Percentiles rank a stretch among this genome's conserved stretches.
Evolutionary conservation across 1,284 basidiomycete genomes (phyloP).

Genomic region (Puccinia horiana): DNA sequence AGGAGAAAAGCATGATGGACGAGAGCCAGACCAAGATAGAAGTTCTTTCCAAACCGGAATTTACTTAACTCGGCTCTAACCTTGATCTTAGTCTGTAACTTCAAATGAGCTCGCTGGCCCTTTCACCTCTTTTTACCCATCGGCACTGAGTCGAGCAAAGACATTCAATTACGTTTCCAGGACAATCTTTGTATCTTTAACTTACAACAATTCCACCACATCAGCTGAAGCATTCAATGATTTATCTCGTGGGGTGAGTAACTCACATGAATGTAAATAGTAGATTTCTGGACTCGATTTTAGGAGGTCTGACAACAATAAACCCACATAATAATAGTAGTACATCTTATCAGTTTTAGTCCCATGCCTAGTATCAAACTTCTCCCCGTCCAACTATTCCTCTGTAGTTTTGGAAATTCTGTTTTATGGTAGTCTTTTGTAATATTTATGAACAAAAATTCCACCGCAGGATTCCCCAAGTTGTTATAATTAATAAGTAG

Average conservation of each 20-base stretch:
- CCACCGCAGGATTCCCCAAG: too few species aligned
- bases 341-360: too few species aligned
- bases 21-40: slow-evolving; percentile 12
- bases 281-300: not conserved
- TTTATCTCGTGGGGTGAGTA: not conserved
- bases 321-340: not conserved
- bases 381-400: too few species aligned
- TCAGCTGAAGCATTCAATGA: not conserved
- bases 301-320: not conserved
- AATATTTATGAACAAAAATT: too few species aligned
- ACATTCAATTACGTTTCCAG: not conserved
- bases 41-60: not conserved
- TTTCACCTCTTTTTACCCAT: not conserved
- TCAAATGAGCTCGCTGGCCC: not conserved
- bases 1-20: slow-evolving; percentile 18
- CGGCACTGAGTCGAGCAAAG: not conserved
- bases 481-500: too few species aligned
- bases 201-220: not conserved
- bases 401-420: too few species aligned
- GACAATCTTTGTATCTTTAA: not conserved
- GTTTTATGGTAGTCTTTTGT: too few species aligned
- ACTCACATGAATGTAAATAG: not conserved
- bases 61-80: not conserved
- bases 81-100: not conserved
- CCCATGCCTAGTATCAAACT: too few species aligned